Evolutionary conservation across 208 protist species (phyloP), one percentile per base, ranked within the genome.

Genomic region (Trypanosoma conorhini): DNA sequence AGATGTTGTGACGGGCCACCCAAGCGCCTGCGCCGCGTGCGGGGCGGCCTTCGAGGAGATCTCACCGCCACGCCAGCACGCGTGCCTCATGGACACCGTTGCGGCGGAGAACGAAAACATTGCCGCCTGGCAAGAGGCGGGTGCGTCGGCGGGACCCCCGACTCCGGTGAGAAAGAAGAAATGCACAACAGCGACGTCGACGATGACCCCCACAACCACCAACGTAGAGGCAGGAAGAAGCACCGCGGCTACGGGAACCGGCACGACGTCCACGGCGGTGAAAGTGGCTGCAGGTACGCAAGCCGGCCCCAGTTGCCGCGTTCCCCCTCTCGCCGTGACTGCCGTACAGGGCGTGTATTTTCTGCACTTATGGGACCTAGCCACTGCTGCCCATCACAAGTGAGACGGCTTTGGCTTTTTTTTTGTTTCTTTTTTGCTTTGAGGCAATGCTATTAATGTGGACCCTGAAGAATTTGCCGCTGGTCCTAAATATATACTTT

Each of bases 301-400:
- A 38, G 54, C 63, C 12, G 62, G 42, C 24, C n/a, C 33, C 1
- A 55, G n/a, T 9, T 30, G 26, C 44, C 35, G 46, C n/a, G 19
- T 68, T 17, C 69, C 57, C 26, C 46, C 48, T 52, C 64, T 76
- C 22, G 22, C 54, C 9, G 5, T 33, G 28, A 65, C 52, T 31
- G 61, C 62, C 12, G 15, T 30, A 15, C 55, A 62, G 19, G 76
- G 76, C 15, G 46, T 80, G 9, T 80, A 76, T 46, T 80, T 80
- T 62, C 33, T 76, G 31, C 46, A 80, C 22, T 30, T 80, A 51
- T 80, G 76, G 76, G 76, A 80, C 56, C 76, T 72, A 35, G 60
- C 42, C 8, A 56, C 40, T 28, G 22, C 69, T 17, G 19, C 1
- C 13, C 22, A 28, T 22, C 51, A 46, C 42, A 3, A 62, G 42